Evolutionary conservation across 257 asterid genomes (phyloP), one percentile per base, ranked within the genome.

Genomic region (Scutellaria barbata): DNA sequence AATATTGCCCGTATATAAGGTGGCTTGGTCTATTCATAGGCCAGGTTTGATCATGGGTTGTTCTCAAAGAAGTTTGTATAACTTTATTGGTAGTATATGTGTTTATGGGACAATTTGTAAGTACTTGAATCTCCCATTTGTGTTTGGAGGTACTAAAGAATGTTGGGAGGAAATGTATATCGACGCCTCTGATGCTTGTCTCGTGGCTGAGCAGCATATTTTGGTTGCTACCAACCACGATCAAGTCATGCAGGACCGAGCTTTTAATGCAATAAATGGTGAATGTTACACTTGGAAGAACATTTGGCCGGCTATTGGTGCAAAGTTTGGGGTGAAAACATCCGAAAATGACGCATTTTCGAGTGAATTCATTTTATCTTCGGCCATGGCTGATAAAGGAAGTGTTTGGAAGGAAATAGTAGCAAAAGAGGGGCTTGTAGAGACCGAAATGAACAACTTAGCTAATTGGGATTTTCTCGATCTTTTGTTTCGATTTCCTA

Each of bases 131-230:
- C 85, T 86, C 10, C 95, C 95, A 1, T 92, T 92, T 62, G 72
- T 88, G 70, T 92, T 89, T 76, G 96, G 96, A 0, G 98, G 98
- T 12, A 80, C 79, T 5, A 81, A 71, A 43, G 75, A 81, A 17
- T 80, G 94, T n/a, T 92, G 98, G 98, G 98, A 89, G 55, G 89
- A 89, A 48, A 85, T 81, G 84, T 80, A 39, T 74, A 50, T 92
- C 0, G 98, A 92, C 25, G 81, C 85, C 45, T 92, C 96, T 0
- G 98, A 92, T 71, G 94, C 92, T 12, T 83, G 96, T 14, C 92
- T 92, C 5, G 94, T 89, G 45, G 95, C 96, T 0, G 95, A 85
- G 30, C 98, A 92, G 53, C 98, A 92, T 67, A 74, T 86, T 33
- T 92, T 95, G 90, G 84, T 85, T 2, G 85, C 96, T 10, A 86